These are phyloP conservation scores for Amphirosellinia nigrospora DNA, from an alignment of 495 filamentous ascomycete species.

Conservation along the genomic window DNA sequence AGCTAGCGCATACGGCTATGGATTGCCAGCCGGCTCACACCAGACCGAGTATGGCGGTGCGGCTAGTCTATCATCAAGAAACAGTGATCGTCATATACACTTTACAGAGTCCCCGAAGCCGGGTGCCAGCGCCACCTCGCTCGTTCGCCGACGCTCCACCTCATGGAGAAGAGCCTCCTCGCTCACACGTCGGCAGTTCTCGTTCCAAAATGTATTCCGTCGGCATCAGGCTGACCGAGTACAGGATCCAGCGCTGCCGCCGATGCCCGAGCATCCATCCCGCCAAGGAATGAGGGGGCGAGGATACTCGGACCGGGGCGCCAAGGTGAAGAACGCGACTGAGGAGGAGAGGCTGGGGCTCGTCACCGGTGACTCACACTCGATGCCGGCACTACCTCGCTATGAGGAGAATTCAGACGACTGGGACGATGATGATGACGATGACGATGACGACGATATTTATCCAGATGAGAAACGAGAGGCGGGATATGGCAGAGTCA, in stretches of 20 bases:
- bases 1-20: conserved; percentile 46
- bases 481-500: conserved; percentile 48
- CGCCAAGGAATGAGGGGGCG: conserved; percentile 54
- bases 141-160: conserved; percentile 53
- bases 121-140: conserved; percentile 38
- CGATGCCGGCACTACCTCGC: conserved; percentile 46
- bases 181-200: conserved; percentile 77
- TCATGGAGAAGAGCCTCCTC: conserved; percentile 41
- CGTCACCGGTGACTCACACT: conserved; percentile 73
- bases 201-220: conserved; percentile 83
- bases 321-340: conserved; percentile 61
- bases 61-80: conserved; percentile 40
- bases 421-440: conserved; percentile 38
- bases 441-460: conserved; percentile 33
- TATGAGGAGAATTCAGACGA: conserved; percentile 44
- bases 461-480: conserved; percentile 45
- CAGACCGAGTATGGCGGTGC: conserved; percentile 50
- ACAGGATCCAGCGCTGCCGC: conserved; percentile 36
- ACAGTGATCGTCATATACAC: conserved; percentile 45
- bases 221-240: conserved; percentile 48
- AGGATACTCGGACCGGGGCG: conserved; percentile 53
- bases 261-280: conserved; percentile 33
- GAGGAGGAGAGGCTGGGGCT: conserved; percentile 91
- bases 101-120: conserved; percentile 43
- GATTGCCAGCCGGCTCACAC: conserved; percentile 28